Conservation (phyloP, 108 stramenopile genomes). For the Craspedostauros australis region DNA sequence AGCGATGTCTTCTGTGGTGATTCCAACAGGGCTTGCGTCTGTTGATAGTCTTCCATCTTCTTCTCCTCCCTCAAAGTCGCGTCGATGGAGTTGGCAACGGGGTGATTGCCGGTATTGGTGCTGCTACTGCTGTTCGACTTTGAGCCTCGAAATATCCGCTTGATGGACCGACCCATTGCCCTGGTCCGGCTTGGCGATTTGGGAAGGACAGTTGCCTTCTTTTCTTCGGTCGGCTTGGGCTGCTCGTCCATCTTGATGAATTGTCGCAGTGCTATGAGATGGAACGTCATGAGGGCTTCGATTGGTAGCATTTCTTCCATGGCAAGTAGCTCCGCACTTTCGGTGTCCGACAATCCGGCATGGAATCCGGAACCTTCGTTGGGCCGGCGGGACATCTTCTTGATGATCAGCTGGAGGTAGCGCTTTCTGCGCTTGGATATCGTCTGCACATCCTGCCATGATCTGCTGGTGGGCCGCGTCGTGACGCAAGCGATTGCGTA, state of each 20-base stretch:
- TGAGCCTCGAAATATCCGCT: slow-evolving; percentile 13
- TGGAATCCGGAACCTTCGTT: slow-evolving; percentile 50
- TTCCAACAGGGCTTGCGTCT: neutral
- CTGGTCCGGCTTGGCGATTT: slow-evolving; percentile 2
- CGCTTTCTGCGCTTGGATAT: slow-evolving; percentile 43
- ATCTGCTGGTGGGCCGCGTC: slow-evolving; percentile 55
- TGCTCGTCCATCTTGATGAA: neutral
- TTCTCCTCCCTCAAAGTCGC: no score
- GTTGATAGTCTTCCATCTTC: no score
- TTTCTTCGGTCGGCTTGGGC: neutral
- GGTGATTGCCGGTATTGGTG: neutral
- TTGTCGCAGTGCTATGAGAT: slow-evolving; percentile 59
- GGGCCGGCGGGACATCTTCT: slow-evolving; percentile 36
- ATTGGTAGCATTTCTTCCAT: slow-evolving; percentile 72
- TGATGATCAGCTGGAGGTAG: slow-evolving; percentile 57
- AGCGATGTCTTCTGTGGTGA: neutral
- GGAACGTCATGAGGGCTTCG: slow-evolving; percentile 67
- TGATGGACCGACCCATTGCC: slow-evolving; percentile 3
- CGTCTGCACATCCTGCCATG: slow-evolving; percentile 61
- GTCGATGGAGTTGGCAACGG: no score
- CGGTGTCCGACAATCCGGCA: slow-evolving; percentile 51
- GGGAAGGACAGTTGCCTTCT: neutral
- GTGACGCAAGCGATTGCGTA: slow-evolving; percentile 67
- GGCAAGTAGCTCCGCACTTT: slow-evolving; percentile 42
- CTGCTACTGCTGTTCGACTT: neutral